Evolutionary conservation across 495 filamentous ascomycete species (phyloP).

Genomic region (Penicillium subrubescens): DNA sequence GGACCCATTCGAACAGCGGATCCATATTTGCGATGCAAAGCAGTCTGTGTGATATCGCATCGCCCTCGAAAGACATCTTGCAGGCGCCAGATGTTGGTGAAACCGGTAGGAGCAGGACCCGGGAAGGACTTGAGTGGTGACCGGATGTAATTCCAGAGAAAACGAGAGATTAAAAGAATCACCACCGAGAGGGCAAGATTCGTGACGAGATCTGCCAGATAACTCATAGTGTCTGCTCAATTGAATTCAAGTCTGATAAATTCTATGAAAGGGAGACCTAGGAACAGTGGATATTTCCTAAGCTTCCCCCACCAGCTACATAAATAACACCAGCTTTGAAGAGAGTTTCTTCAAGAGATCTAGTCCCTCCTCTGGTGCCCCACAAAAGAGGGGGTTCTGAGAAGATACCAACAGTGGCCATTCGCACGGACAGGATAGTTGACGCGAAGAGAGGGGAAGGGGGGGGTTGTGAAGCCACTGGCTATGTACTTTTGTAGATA

Average conservation of each 20-base stretch:
- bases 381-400: neutral
- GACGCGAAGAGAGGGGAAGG: neutral
- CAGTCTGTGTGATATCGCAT: slow-evolving; percentile 29
- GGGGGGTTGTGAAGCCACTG: neutral
- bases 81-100: slow-evolving; percentile 36
- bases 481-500: neutral
- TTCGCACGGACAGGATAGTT: neutral
- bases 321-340: neutral
- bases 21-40: slow-evolving; percentile 39
- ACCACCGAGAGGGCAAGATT: slow-evolving; percentile 12
- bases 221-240: slow-evolving; percentile 8
- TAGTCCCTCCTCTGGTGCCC: neutral
- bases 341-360: neutral
- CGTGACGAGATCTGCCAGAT: slow-evolving; percentile 6
- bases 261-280: neutral
- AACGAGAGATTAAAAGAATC: slow-evolving; percentile 20
- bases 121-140: slow-evolving; percentile 32
- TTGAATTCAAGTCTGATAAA: neutral
- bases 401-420: neutral
- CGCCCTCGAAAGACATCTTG: slow-evolving; percentile 29
- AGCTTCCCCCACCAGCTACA: neutral
- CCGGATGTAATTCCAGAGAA: slow-evolving; percentile 26
- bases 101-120: slow-evolving; percentile 24
- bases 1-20: slow-evolving; percentile 40
- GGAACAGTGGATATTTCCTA: neutral